A percentile compares a stretch with the other conserved stretches of the same genome.
These are phyloP conservation scores for Allium sativum DNA, from an alignment of 106 monocot genomes.

Conservation along the genomic window DNA sequence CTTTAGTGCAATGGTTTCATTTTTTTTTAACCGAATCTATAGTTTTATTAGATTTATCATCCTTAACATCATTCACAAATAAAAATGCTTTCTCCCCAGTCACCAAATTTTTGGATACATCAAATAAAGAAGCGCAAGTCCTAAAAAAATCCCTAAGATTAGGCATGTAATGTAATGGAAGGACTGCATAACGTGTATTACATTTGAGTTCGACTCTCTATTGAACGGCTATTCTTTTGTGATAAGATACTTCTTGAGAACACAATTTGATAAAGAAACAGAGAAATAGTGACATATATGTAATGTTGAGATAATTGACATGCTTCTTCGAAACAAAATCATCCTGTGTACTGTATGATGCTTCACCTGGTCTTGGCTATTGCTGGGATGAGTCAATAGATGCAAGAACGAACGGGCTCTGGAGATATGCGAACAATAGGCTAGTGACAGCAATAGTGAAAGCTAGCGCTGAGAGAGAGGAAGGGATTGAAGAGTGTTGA, in stretches of 20 bases:
- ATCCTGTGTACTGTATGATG: too few relatives aligned
- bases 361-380: too few relatives aligned
- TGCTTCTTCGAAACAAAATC: conserved; percentile 52
- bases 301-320: conserved; percentile 13
- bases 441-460: too few relatives aligned
- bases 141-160: conserved; percentile 43
- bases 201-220: conserved; percentile 30
- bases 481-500: too few relatives aligned
- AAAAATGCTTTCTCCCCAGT: conserved; percentile 25
- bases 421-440: too few relatives aligned
- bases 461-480: too few relatives aligned
- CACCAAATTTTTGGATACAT: conserved; percentile 26
- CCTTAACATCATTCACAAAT: conserved; percentile 19
- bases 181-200: conserved; percentile 17
- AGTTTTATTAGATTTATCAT: conserved; percentile 2
- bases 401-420: too few relatives aligned
- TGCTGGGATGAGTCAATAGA: too few relatives aligned
- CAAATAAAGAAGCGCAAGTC: conserved; percentile 29
- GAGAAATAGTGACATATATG: conserved; percentile 22
- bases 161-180: conserved; percentile 36
- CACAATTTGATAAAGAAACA: conserved; percentile 13
- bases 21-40: background rate
- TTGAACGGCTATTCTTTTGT: conserved; percentile 12
- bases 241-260: conserved; percentile 10
- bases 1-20: conserved; percentile 1